Evolutionary conservation across 768 basidiomycete species (phyloP), one percentile per base, ranked within the genome.

Genomic region (Psilocybe cyanescens): DNA sequence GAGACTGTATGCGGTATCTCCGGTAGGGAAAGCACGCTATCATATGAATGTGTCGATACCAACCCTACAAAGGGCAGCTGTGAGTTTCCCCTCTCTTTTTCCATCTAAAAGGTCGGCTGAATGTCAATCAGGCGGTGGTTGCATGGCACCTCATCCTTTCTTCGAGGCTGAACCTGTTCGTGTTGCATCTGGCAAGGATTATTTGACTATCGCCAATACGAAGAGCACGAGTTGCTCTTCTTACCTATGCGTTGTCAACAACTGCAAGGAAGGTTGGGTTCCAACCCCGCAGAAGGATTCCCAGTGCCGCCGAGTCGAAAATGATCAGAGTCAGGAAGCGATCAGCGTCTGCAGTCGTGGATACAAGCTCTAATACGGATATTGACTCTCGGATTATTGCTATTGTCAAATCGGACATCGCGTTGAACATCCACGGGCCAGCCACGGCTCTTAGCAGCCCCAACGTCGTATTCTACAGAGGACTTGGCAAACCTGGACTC

Each of bases 11-110:
- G 80, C 53, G 79, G 79, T 6, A 69, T 80, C 51, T 62, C 70
- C 44, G 76, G 76, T 52, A 65, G 69, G 7, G 67, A 68, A 53
- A 71, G 61, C 28, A 56, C 68, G 4, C 57, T 67, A 8, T 71
- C 62, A 29, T 81, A 75, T 57, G 79, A 80, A 63, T 81, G 80
- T 56, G 64, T 81, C 57, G 72, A 81, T 60, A 75, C 73, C 33
- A 63, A 60, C 3, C 62, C 57, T 29, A 65, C 74, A 11, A 71
- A 72, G 17, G 76, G 78, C 49, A 79, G 78, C 59, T 80, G 79
- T 80, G 70, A 8, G 79, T 74, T 24, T 53, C 30, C 5, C 19
- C 24, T 31, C 29, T 33, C 44, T 35, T 11, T 48, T 54, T 24
- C 5, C n/a, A 6, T 8, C 3, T 37, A 14, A 54, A 8, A 39